A percentile compares a stretch with the other conserved stretches of the same genome.
These are phyloP conservation scores for Alternaria longipes DNA, from an alignment of 2,329 filamentous ascomycete species.

Conservation along the genomic window DNA sequence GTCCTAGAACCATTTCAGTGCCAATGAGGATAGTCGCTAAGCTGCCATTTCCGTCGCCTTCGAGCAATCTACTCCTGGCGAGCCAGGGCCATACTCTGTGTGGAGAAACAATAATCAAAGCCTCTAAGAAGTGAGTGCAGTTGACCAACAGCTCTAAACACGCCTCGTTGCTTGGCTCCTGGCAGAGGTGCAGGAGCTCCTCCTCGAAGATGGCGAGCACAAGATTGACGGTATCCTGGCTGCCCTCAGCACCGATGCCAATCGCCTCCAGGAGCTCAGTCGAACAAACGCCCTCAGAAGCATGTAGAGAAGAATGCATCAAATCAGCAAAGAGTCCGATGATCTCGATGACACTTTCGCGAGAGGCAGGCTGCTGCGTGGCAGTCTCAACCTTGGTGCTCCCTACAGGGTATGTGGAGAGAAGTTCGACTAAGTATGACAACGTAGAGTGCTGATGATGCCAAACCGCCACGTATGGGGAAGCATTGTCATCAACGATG, in stretches of 20 bases:
- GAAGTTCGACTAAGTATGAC: constrained; percentile 78
- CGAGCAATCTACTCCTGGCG: constrained; percentile 80
- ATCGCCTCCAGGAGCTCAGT: constrained; percentile 42
- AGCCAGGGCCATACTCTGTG: constrained; percentile 91
- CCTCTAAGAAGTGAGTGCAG: constrained; percentile 82
- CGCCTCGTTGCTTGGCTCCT: constrained; percentile 67
- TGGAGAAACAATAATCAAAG: constrained; percentile 75
- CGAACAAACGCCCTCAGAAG: constrained; percentile 39
- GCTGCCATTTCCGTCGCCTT: constrained; percentile 77
- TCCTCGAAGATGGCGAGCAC: constrained; percentile 86
- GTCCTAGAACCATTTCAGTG: constrained; percentile 78
- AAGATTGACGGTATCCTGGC: constrained; percentile 78
- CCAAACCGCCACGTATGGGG: constrained; percentile 78
- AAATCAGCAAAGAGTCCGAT: constrained; percentile 78
- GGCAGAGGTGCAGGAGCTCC: constrained; percentile 60
- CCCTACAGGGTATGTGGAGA: constrained; percentile 72
- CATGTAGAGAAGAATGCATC: constrained; percentile 57
- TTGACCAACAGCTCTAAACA: constrained; percentile 74
- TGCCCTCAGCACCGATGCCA: constrained; percentile 58
- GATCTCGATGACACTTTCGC: constrained; percentile 74
- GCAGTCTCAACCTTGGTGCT: constrained; percentile 60
- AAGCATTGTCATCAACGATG: constrained; percentile 77
- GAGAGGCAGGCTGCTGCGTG: constrained; percentile 58
- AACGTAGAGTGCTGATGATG: constrained; percentile 79
- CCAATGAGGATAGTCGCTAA: constrained; percentile 82